Base-by-base conservation (phyloP, 257 asterid genomes). In the Capsicum rhomboideum region DNA sequence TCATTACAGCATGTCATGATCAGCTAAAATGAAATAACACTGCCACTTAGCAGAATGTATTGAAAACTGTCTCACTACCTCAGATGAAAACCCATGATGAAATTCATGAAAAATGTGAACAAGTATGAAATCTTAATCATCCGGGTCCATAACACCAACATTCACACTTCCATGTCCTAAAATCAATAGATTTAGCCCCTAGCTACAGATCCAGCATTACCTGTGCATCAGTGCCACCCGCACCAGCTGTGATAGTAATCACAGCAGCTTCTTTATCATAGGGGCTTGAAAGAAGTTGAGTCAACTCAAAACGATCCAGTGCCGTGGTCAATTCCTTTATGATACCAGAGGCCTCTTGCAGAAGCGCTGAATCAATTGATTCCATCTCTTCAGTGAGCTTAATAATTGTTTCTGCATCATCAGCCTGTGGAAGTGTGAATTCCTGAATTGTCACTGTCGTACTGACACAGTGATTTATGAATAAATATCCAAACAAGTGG, bases 191-290 rank as follows among this genome's bases (percentile, higher is more conserved):
- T 6, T 2, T 49, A 26, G 44, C 58, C 61, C 44, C 44, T 59
- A 14, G 69, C 59, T 28, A 29, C 50, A 72, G 79, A 86, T 56
- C 31, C 17, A 46, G 72, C 67, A 50, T 92, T 92, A 96, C 99
- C 99, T 96, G 99, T 58, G 99, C 99, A 85, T 97, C 99, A 82
- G 99, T 97, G 71, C 99, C 98, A 77, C 99, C 98, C 1, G 98
- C 98, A 85, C 99, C 99, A 84, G 98, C 98, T 61, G 98, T 85
- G 75, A 97, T 93, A 80, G 85, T 89, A 82, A 97, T 82, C 50
- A 95, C 93, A 63, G 98, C 98, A 34, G 98, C 96, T 92, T 96
- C 99, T 89, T 92, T 97, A 85, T 97, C 99, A 85, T 94, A 97
- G 20, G 97, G 98, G 61, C 98, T 94, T 52, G 98, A 92, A 75